Evolutionary conservation across 208 protist species (phyloP), one percentile per base, ranked within the genome.

Genomic region (Tritrichomonas foetus): DNA sequence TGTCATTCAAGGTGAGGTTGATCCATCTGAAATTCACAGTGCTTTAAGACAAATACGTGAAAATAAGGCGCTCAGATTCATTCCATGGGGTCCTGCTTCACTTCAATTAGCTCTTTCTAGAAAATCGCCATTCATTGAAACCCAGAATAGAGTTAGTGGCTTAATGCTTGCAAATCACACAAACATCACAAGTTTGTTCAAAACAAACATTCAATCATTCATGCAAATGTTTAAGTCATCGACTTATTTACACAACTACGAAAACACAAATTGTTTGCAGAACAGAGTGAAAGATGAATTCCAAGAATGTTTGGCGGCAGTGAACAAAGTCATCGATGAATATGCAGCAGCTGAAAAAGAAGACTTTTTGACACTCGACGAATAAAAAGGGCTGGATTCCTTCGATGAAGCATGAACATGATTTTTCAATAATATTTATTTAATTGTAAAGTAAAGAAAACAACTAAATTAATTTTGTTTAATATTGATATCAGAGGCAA

Each of bases 151-250:
- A 55, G 99, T 99, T 55, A 98, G 96, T 72, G 99, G 99, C 25
- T 97, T 99, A 27, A 99, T 99, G 95, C 95, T 99, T 93, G 98
- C 99, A 11, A 99, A 99, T 96, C 99, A 99, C 96, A 99, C 99
- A 0, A 97, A 96, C 94, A 99, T 99, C 57, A 69, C 84, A 57
- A 95, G 94, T 22, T 50, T 95, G 22, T 93, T 94, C 61, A 49
- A 82, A 47, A n/a, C 25, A 82, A 82, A 39, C 27, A 33, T 82
- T 1, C 13, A 49, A 13, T 36, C 16, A 13, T 82, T 50, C 74
- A 20, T 53, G 41, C 9, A 47, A n/a, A 41, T 82, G 39, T 50
- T 33, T n/a, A 82, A 53, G 27, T 8, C 13, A 53, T 13, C 20
- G 20, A n/a, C 41, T 3, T 53, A 82, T 30, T 5, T 82, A n/a